A percentile compares a stretch with the other conserved stretches of the same genome.
Conservation (phyloP, 1,284 basidiomycete species). For the Cutaneotrichosporon curvatum region DNA sequence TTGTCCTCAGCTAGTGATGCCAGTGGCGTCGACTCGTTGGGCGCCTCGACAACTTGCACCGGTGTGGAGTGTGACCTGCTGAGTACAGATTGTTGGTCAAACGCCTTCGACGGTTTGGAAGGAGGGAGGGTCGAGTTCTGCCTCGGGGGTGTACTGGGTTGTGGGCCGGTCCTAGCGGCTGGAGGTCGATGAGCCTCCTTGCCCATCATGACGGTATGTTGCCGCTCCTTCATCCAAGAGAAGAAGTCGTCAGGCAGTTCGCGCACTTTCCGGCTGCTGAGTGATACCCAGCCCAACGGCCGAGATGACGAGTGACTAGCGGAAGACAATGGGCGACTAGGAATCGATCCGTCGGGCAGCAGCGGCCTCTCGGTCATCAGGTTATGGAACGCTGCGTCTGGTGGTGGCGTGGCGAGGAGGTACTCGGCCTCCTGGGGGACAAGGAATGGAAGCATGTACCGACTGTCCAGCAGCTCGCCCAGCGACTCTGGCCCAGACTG, state of each 20-base stretch:
- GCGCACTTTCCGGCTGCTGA: conserved; percentile 15
- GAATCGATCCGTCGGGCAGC: conserved; percentile 20
- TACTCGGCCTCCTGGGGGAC: conserved; percentile 71
- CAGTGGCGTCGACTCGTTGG: background rate
- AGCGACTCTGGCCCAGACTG: conserved; percentile 67
- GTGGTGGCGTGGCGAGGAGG: conserved; percentile 56
- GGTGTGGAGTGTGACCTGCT: too few species aligned
- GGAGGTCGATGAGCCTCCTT: conserved; percentile 8
- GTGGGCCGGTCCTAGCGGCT: too few species aligned
- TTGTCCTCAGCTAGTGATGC: background rate
- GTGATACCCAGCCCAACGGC: conserved; percentile 34
- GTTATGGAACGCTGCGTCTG: conserved; percentile 34
- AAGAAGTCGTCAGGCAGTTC: conserved; percentile 41
- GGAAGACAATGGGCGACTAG: conserved; percentile 27
- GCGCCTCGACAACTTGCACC: too few species aligned
- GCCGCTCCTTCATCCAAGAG: conserved; percentile 34
- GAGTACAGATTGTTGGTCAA: too few species aligned
- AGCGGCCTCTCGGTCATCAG: conserved; percentile 24
- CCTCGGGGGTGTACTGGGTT: too few species aligned
- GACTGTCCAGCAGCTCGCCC: conserved; percentile 79
- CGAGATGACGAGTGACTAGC: conserved; percentile 32
- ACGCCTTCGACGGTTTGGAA: too few species aligned
- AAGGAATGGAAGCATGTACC: conserved; percentile 82
- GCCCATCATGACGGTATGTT: conserved; percentile 10
- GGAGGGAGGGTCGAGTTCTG: too few species aligned